These are phyloP conservation scores for Trichoderma cornu-damae DNA, from an alignment of 2,329 filamentous ascomycete species.

Conservation along the genomic window DNA sequence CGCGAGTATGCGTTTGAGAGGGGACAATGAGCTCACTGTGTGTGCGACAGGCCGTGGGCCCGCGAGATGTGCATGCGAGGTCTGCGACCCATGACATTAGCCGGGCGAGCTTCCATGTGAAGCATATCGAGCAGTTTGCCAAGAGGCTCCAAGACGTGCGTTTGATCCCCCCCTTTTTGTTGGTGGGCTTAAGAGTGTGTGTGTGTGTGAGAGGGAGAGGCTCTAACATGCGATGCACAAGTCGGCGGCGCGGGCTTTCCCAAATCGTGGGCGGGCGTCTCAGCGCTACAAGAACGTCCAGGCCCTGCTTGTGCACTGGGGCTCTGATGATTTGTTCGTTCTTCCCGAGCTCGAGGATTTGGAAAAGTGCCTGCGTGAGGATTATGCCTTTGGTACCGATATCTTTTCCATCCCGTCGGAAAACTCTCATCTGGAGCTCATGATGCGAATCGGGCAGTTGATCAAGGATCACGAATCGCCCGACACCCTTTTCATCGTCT, in stretches of 20 bases:
- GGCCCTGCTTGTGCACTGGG: slow-evolving; percentile 53
- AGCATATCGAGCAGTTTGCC: slow-evolving; percentile 51
- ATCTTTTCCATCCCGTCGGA: slow-evolving; percentile 55
- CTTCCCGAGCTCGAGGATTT: slow-evolving; percentile 54
- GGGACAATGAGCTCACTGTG: slow-evolving; percentile 1
- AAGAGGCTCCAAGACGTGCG: slow-evolving; percentile 50
- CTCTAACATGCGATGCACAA: slow-evolving; percentile 25
- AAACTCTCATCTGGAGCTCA: slow-evolving; percentile 54
- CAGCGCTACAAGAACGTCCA: slow-evolving; percentile 54
- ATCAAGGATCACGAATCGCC: slow-evolving; percentile 53
- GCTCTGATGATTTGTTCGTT: slow-evolving; percentile 54
- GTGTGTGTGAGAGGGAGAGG: neutral
- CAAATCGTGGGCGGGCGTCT: slow-evolving; percentile 48
- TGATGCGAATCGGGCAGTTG: slow-evolving; percentile 51
- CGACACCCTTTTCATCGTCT: slow-evolving; percentile 53
- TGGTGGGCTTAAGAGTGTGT: no score
- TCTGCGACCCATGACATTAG: slow-evolving; percentile 53
- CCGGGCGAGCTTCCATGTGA: slow-evolving; percentile 54
- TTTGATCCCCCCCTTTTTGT: slow-evolving; percentile 19
- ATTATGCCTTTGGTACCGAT: slow-evolving; percentile 53
- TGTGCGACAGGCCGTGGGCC: slow-evolving; percentile 5
- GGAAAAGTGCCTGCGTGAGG: slow-evolving; percentile 49
- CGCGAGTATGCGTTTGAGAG: no score
- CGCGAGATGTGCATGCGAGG: slow-evolving; percentile 27
- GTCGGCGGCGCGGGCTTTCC: slow-evolving; percentile 53